Conservation (phyloP, 1,284 basidiomycete genomes). For the Marasmius sp. region DNA sequence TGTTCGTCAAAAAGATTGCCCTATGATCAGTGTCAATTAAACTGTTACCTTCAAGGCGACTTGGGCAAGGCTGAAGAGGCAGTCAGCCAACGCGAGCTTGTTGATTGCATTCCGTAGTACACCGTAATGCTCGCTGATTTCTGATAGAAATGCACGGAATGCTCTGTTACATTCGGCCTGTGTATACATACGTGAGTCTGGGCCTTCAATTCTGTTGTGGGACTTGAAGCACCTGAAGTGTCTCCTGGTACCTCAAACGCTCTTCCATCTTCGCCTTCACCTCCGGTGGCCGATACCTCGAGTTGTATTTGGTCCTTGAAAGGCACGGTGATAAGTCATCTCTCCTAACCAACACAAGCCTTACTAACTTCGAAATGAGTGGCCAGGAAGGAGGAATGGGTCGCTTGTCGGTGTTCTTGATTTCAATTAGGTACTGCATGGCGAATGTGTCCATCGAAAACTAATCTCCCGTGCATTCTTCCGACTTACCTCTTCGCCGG, state of each 20-base stretch:
- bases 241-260: conserved; percentile 78
- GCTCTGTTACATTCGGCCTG: conserved; percentile 65
- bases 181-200: not conserved
- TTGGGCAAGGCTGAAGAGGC: conserved; percentile 67
- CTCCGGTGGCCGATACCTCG: conserved; percentile 83
- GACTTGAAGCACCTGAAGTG: conserved; percentile 46
- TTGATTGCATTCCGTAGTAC: conserved; percentile 73
- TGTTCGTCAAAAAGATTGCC: not conserved
- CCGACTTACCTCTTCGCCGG: conserved; percentile 65
- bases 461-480: too few species aligned
- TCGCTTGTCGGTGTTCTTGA: conserved; percentile 72
- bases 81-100: conserved; percentile 82
- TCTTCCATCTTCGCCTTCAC: conserved; percentile 70
- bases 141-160: conserved; percentile 66
- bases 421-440: conserved; percentile 72
- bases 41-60: conserved; percentile 60
- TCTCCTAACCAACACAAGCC: not conserved
- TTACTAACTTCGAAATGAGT: conserved; percentile 66
- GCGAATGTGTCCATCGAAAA: not conserved
- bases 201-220: not conserved
- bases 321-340: conserved; percentile 3
- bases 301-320: conserved; percentile 69
- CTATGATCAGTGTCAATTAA: not conserved
- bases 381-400: conserved; percentile 82
- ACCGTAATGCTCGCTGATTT: conserved; percentile 69